phyloP scores from a whole-genome alignment of 2,329 filamentous ascomycete genomes.

The Trichothecium roseum region DNA sequence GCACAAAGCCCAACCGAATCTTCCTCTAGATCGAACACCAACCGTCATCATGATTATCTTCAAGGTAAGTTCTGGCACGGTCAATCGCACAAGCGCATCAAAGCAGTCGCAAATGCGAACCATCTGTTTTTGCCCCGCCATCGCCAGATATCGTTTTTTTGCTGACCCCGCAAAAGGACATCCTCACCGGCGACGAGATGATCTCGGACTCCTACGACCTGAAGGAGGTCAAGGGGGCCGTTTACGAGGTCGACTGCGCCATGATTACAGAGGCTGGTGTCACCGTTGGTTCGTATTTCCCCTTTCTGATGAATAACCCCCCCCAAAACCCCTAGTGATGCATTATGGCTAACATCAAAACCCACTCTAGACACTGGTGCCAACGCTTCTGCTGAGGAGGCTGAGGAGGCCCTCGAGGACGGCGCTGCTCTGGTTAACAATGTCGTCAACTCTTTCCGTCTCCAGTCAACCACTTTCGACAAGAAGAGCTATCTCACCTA shows the following conservation, averaged over 20 bases:
- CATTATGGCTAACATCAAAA: not conserved
- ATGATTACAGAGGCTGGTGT: conserved; percentile 77
- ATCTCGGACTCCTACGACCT: conserved; percentile 90
- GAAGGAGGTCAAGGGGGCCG: conserved; percentile 67
- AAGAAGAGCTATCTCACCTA: conserved; percentile 79
- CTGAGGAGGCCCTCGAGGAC: conserved; percentile 65
- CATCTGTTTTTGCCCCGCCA: conserved; percentile 3
- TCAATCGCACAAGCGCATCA: not conserved
- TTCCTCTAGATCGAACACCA: conserved; percentile 7
- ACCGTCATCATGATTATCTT: conserved; percentile 62
- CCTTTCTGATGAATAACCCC: not conserved
- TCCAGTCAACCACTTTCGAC: conserved; percentile 68
- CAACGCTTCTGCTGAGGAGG: conserved; percentile 94
- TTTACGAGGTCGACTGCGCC: conserved; percentile 85
- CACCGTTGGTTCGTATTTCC: conserved; percentile 51
- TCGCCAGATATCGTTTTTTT: not conserved
- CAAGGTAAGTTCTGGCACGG: conserved; percentile 39
- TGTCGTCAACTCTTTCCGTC: conserved; percentile 84
- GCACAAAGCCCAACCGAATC: conserved; percentile 2
- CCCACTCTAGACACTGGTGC: conserved; percentile 64
- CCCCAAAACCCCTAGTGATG: not conserved
- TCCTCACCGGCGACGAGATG: conserved; percentile 85
- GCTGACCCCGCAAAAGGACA: conserved; percentile 52
- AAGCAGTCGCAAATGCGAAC: conserved; percentile 7
- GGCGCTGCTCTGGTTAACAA: conserved; percentile 70